A percentile compares a stretch with the other conserved stretches of the same genome.
Conservation (phyloP, 805 yeast species). For the Kodamaea nitidulidarum region DNA sequence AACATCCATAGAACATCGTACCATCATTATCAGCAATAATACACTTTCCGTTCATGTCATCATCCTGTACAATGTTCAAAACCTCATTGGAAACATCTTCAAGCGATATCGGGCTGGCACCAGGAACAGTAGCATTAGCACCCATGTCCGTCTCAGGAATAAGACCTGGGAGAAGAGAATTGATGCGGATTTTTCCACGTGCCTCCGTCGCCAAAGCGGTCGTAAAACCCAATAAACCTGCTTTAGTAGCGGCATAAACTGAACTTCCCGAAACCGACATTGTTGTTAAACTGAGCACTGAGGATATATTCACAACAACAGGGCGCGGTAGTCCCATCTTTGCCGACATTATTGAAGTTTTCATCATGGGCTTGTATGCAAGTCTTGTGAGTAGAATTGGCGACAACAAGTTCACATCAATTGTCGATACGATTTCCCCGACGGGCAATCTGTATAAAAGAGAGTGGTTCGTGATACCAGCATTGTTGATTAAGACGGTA, state of each 20-base stretch:
- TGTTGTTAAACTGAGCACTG: slow-evolving; percentile 49
- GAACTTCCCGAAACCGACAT: slow-evolving; percentile 49
- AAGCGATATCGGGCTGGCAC: slow-evolving; percentile 21
- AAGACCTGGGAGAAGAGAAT: slow-evolving; percentile 66
- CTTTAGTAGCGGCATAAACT: slow-evolving; percentile 67
- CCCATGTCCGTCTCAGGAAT: slow-evolving; percentile 68
- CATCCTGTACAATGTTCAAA: slow-evolving; percentile 20
- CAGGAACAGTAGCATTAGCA: slow-evolving; percentile 20
- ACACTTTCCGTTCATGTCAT: slow-evolving; percentile 23
- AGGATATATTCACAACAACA: slow-evolving; percentile 59
- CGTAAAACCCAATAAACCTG: slow-evolving; percentile 64
- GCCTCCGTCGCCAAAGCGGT: slow-evolving; percentile 57
- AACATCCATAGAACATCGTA: background rate
- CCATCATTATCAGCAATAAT: slow-evolving; percentile 2
- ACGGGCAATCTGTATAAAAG: slow-evolving; percentile 44
- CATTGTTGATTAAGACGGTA: slow-evolving; percentile 57
- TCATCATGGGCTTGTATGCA: slow-evolving; percentile 49
- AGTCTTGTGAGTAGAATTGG: slow-evolving; percentile 58
- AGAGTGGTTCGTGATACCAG: slow-evolving; percentile 59
- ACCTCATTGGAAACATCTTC: slow-evolving; percentile 26
- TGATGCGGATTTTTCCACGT: slow-evolving; percentile 53
- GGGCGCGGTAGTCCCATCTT: slow-evolving; percentile 15
- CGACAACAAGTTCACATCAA: slow-evolving; percentile 54
- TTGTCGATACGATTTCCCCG: slow-evolving; percentile 40
- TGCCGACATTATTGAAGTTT: slow-evolving; percentile 16